These are phyloP conservation scores for Venturia carpophila DNA, from an alignment of 2,329 filamentous ascomycete genomes.

Conservation along the genomic window DNA sequence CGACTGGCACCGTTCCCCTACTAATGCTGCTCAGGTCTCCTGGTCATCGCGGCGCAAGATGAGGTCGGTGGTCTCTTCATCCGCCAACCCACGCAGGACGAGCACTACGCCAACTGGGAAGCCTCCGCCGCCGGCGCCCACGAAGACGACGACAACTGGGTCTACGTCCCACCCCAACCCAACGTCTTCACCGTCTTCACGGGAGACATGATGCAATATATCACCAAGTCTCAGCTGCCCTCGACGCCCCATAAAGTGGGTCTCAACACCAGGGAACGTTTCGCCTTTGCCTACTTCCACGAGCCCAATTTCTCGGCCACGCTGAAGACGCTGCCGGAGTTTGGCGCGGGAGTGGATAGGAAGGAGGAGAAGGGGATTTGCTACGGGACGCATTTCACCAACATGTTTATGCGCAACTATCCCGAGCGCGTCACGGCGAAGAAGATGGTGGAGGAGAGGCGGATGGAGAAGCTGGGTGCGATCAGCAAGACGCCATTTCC, in stretches of 20 bases:
- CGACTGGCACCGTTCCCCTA: slow-evolving; percentile 37
- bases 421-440: slow-evolving; percentile 40
- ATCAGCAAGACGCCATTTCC: slow-evolving; percentile 10
- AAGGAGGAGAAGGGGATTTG: slow-evolving; percentile 35
- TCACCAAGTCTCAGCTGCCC: slow-evolving; percentile 40
- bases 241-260: slow-evolving; percentile 47
- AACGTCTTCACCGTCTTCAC: slow-evolving; percentile 45
- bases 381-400: slow-evolving; percentile 47
- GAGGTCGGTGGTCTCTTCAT: slow-evolving; percentile 46
- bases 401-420: slow-evolving; percentile 46
- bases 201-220: slow-evolving; percentile 48
- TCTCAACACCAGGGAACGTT: slow-evolving; percentile 42
- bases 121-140: slow-evolving; percentile 38
- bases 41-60: slow-evolving; percentile 45
- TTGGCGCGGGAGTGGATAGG: slow-evolving; percentile 18
- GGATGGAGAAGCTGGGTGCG: slow-evolving; percentile 19
- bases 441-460: slow-evolving; percentile 22
- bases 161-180: slow-evolving; percentile 40
- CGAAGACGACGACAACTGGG: slow-evolving; percentile 41
- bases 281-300: slow-evolving; percentile 46
- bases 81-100: slow-evolving; percentile 35
- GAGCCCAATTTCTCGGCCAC: slow-evolving; percentile 44
- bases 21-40: slow-evolving; percentile 13
- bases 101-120: slow-evolving; percentile 41
- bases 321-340: slow-evolving; percentile 37